Conservation (phyloP, 192 early-diverging fungal species). For the Phycomyces blakesleeanus region DNA sequence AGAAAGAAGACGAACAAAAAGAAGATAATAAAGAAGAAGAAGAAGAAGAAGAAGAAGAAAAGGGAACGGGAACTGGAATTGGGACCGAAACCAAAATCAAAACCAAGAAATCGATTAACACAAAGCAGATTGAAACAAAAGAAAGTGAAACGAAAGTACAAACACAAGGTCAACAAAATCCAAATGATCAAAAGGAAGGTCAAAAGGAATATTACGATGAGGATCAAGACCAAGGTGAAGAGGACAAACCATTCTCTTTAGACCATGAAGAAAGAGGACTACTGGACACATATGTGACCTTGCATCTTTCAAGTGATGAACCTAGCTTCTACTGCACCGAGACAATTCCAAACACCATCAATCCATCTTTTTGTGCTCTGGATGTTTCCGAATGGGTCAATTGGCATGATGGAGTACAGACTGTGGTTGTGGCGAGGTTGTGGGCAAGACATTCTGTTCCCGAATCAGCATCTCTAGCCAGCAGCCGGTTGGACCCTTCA, state of each 20-base stretch:
- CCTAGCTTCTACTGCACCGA: slow-evolving; percentile 29
- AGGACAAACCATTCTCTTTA: neutral
- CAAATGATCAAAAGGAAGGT: too few species aligned
- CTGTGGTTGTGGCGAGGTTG: slow-evolving; percentile 14
- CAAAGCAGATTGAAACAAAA: too few species aligned
- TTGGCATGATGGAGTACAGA: slow-evolving; percentile 22
- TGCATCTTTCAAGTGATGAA: slow-evolving; percentile 32
- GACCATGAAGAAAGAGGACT: slow-evolving; percentile 17
- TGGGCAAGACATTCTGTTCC: slow-evolving; percentile 30
- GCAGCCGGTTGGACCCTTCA: neutral
- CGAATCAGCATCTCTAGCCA: slow-evolving; percentile 17
- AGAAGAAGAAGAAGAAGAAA: too few species aligned
- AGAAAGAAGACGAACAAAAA: neutral
- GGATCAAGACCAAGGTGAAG: too few species aligned
- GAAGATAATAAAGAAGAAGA: too few species aligned
- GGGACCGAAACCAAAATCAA: too few species aligned
- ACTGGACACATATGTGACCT: slow-evolving; percentile 41
- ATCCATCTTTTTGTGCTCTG: slow-evolving; percentile 30
- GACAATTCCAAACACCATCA: slow-evolving; percentile 33
- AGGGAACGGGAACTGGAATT: too few species aligned
- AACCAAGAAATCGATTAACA: too few species aligned
- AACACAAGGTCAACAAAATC: too few species aligned
- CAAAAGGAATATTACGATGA: slow-evolving; percentile 1
- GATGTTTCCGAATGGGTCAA: slow-evolving; percentile 8
- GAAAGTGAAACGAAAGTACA: too few species aligned